Evolutionary conservation across 2,329 filamentous ascomycete genomes (phyloP).

Genomic region (Phyllosticta citribraziliensis): DNA sequence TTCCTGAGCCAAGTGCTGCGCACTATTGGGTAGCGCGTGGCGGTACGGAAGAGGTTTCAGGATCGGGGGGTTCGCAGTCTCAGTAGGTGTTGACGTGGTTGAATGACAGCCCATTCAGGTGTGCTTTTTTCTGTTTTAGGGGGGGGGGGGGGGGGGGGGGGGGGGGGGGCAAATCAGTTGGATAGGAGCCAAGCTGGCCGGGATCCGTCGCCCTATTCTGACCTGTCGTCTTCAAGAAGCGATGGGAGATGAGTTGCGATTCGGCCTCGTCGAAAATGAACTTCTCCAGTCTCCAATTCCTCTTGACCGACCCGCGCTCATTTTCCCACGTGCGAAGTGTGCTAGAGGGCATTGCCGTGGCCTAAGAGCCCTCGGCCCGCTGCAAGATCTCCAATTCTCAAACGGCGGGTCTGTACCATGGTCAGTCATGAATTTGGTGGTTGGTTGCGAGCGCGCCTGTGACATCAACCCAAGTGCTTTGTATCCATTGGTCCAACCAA

Average conservation of each 20-base stretch:
- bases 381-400: not conserved
- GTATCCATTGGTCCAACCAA: not conserved
- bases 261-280: not conserved
- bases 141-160: no score
- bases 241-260: not conserved
- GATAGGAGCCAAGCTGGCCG: not conserved
- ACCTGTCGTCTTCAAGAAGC: not conserved
- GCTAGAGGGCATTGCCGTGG: not conserved
- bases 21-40: not conserved
- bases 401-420: not conserved
- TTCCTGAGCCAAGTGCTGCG: not conserved
- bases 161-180: not conserved
- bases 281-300: not conserved
- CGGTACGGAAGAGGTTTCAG: not conserved
- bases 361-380: not conserved
- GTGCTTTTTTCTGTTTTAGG: not conserved
- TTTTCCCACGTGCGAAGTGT: not conserved
- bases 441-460: not conserved
- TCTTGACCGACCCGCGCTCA: not conserved
- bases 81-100: not conserved
- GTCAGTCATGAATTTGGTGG: not conserved
- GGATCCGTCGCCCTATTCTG: not conserved
- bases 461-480: not conserved
- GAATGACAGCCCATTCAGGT: not conserved
- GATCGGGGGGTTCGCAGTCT: not conserved